Conservation (phyloP, 352 stramenopile genomes). For the Globisporangium middletonii region DNA sequence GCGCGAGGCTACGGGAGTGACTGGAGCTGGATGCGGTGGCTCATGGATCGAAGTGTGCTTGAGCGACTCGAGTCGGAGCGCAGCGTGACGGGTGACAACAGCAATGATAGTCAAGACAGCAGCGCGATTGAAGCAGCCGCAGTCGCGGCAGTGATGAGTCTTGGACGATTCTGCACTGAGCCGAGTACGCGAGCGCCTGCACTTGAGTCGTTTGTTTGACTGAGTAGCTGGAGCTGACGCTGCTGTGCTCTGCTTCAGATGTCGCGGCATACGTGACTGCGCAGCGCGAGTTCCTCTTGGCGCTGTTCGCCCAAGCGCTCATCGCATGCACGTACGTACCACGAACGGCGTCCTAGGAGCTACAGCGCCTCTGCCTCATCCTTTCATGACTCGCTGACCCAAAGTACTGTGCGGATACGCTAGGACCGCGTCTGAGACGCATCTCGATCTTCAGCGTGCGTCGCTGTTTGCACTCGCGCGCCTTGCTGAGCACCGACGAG, state of each 20-base stretch:
- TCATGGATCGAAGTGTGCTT: slow-evolving; percentile 6
- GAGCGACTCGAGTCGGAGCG: neutral
- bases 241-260: neutral
- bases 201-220: neutral
- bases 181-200: slow-evolving; percentile 1
- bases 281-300: slow-evolving; percentile 9
- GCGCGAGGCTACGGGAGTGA: slow-evolving; percentile 2
- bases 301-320: slow-evolving; percentile 3
- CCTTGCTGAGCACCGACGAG: slow-evolving; percentile 17
- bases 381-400: too few relatives aligned
- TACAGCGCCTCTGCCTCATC: neutral
- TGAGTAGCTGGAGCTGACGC: neutral
- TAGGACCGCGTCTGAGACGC: neutral
- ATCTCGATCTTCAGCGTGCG: slow-evolving; percentile 17
- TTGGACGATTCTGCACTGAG: slow-evolving; percentile 12
- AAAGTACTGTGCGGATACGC: neutral
- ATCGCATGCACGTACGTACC: neutral
- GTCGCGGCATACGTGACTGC: slow-evolving; percentile 7
- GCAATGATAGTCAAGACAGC: too few relatives aligned
- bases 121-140: neutral
- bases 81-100: neutral
- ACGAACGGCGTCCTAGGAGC: too few relatives aligned
- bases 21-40: slow-evolving; percentile 10
- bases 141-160: slow-evolving; percentile 4
- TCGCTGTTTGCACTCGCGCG: slow-evolving; percentile 25